Percentiles rank a stretch among this genome's conserved stretches.
Conservation (phyloP, 805 yeast genomes). For the Alloascoidea africana region DNA sequence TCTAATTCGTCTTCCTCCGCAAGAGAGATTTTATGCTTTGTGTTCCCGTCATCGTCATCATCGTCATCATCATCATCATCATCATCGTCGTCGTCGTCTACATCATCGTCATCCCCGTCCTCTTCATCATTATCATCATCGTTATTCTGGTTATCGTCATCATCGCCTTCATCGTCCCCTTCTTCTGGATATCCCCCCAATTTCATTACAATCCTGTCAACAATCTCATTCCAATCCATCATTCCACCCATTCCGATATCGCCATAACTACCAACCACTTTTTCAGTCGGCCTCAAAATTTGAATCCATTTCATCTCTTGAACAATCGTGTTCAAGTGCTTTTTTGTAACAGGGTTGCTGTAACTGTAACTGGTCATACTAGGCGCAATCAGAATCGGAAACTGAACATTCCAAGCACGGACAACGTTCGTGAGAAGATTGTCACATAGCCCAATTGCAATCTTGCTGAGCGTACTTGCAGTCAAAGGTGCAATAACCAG, state of each 20-base stretch:
- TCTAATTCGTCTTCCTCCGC: no score
- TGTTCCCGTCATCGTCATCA: conserved; percentile 24
- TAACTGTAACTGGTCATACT: conserved; percentile 92
- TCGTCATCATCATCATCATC: conserved; percentile 35
- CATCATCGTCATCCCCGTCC: conserved; percentile 16
- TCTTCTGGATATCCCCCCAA: conserved; percentile 47
- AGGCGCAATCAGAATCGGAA: conserved; percentile 84
- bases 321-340: conserved; percentile 58
- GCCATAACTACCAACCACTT: conserved; percentile 84
- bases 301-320: conserved; percentile 96
- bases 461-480: conserved; percentile 84
- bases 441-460: conserved; percentile 84
- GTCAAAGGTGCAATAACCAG: conserved; percentile 87
- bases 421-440: conserved; percentile 80
- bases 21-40: no score
- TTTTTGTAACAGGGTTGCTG: conserved; percentile 75
- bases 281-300: conserved; percentile 87
- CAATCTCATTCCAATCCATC: conserved; percentile 95
- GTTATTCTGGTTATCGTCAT: conserved; percentile 26
- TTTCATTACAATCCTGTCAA: conserved; percentile 65
- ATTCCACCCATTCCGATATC: conserved; percentile 99
- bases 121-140: conserved; percentile 20
- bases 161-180: conserved; percentile 32
- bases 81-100: conserved; percentile 21
- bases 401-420: conserved; percentile 89